Base-by-base conservation (phyloP, 257 asterid genomes). In the Jacaranda mimosifolia region DNA sequence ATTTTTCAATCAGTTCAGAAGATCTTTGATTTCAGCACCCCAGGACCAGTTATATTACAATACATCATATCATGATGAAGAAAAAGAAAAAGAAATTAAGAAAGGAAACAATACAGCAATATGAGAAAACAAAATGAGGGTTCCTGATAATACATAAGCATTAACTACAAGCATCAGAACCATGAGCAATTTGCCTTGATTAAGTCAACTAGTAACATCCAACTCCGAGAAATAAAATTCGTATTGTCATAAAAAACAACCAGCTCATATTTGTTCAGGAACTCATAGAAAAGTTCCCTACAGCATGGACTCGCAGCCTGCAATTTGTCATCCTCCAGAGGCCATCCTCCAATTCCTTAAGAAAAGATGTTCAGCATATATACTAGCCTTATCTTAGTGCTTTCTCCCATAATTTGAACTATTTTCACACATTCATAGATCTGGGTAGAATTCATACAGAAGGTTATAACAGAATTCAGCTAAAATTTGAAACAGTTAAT, bases 261-360 rank as follows among this genome's bases (percentile, higher is more conserved):
- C 55, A 57, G 56, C 62, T 26, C 58, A 63, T 13, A 58, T 19
- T 5, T 13, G 56, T 18, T 55, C 9, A 64, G n/a, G 36, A 56
- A 66, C 48, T 66, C 48, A 10, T 49, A 56, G 3, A 35, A 72
- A n/a, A 48, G 18, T 56, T 14, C 63, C 12, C 68, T 26, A 19
- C 42, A 64, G 11, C 39, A n/a, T 4, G 49, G 35, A 51, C 51
- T 35, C 26, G 6, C 10, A 12, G 11, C 45, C 21, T 4, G 38
- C 74, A 48, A 32, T 10, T 32, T 36, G 59, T 46, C 40, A 45
- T 26, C 48, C 35, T 40, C 57, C 73, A 49, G 59, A 62, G 36
- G 38, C 56, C 77, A 45, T 64, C 35, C 70, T 35, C 77, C 58
- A 57, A 4, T 57, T 66, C 53, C 59, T 68, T 59, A 58, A 58